Percentiles rank a stretch among this genome's conserved stretches.
Evolutionary conservation across 306 rosid species (phyloP).

Genomic region (Rosa chinensis): DNA sequence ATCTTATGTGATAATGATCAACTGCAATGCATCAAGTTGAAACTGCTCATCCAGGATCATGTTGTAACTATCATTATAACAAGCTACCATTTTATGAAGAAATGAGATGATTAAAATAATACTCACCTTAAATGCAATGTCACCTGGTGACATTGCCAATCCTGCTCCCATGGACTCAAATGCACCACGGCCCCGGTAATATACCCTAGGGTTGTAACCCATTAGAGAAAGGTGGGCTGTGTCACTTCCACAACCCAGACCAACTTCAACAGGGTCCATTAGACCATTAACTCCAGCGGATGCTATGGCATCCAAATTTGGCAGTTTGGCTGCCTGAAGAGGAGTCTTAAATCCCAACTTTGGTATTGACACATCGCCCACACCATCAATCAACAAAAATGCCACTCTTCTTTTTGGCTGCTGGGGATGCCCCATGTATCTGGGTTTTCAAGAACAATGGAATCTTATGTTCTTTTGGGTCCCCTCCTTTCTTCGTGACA

Average conservation of each 20-base stretch:
- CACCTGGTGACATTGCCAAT: constrained; percentile 97
- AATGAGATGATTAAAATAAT: neutral
- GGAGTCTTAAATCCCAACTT: constrained; percentile 79
- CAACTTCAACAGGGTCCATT: constrained; percentile 98
- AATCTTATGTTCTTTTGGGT: neutral
- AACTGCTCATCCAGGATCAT: constrained; percentile 1
- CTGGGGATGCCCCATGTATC: constrained; percentile 49
- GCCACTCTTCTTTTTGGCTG: constrained; percentile 83
- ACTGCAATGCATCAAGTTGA: neutral
- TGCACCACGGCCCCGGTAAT: constrained; percentile 94
- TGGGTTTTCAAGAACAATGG: neutral
- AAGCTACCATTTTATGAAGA: neutral
- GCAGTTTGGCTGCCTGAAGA: constrained; percentile 76
- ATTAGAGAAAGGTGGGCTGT: constrained; percentile 94
- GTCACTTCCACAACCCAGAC: constrained; percentile 96
- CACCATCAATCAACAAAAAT: constrained; percentile 89
- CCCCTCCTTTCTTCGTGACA: neutral
- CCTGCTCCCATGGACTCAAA: constrained; percentile 99
- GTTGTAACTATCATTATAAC: neutral
- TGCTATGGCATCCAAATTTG: constrained; percentile 82
- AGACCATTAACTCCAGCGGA: constrained; percentile 90
- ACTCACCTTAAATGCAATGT: constrained; percentile 90
- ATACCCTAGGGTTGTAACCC: constrained; percentile 88
- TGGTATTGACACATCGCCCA: constrained; percentile 92
- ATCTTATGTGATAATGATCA: neutral